Conservation (phyloP, 345 rosid genomes). For the Lumnitzera littorea region DNA sequence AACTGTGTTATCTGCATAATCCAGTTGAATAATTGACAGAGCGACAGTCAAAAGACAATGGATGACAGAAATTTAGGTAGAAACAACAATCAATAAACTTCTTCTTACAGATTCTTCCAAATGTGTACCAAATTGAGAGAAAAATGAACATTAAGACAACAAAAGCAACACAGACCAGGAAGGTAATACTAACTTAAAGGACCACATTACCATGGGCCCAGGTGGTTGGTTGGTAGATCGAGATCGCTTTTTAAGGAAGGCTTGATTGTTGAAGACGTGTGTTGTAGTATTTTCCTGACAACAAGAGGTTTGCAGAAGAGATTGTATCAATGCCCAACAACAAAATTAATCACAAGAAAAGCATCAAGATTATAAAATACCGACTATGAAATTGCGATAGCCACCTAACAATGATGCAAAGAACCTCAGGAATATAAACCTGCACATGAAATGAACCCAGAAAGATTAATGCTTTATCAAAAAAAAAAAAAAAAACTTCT, state of each 20-base stretch:
- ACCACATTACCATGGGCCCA: conserved; percentile 72
- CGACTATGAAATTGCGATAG: conserved; percentile 96
- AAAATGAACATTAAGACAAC: background rate
- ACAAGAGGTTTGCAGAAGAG: conserved; percentile 13
- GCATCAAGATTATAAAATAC: conserved; percentile 15
- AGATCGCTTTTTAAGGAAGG: conserved; percentile 85
- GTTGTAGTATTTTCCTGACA: conserved; percentile 65
- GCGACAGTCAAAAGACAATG: conserved; percentile 2
- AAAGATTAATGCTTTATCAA: background rate
- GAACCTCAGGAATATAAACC: conserved; percentile 89
- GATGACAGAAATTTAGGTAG: no score
- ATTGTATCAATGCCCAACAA: conserved; percentile 1
- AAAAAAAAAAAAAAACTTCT: background rate
- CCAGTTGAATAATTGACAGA: no score
- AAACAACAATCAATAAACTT: no score
- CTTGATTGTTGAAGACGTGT: conserved; percentile 73
- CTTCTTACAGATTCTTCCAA: no score
- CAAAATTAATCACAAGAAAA: background rate
- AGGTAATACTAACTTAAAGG: background rate
- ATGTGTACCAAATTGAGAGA: no score
- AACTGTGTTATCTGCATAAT: conserved; percentile 66
- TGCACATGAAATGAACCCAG: conserved; percentile 22
- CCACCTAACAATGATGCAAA: conserved; percentile 93
- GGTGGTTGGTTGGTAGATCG: conserved; percentile 85
- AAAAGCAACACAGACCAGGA: background rate